A percentile compares a stretch with the other conserved stretches of the same genome.
phyloP scores from a whole-genome alignment of 345 rosid species.

The Eucalyptus sp. region DNA sequence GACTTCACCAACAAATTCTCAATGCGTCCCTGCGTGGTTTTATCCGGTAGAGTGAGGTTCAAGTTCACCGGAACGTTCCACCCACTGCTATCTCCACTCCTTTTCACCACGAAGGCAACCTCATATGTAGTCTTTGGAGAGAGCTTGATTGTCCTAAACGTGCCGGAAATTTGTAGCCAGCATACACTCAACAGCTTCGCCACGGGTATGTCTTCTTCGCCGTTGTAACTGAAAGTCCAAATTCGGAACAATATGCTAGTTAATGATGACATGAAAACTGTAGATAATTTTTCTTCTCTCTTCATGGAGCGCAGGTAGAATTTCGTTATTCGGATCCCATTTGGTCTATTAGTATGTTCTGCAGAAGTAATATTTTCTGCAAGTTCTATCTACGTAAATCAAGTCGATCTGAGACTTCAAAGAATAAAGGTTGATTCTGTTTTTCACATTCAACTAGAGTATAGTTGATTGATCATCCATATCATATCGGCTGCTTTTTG shows the following conservation, averaged over 20 bases:
- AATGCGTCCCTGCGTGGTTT: not conserved
- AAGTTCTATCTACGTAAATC: not conserved
- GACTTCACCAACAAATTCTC: not conserved
- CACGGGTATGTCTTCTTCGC: not conserved
- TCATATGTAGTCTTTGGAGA: not conserved
- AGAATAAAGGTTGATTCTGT: not conserved
- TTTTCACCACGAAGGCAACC: not conserved
- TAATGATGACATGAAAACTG: not conserved
- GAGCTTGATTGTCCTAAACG: not conserved
- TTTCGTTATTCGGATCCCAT: not conserved
- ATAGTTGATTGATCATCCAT: not conserved
- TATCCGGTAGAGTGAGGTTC: not conserved
- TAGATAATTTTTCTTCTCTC: not conserved
- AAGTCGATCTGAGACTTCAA: not conserved
- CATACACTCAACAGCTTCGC: not conserved
- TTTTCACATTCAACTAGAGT: not conserved
- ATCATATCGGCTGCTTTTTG: fast-evolving
- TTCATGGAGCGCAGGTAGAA: not conserved
- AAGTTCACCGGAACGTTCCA: not conserved
- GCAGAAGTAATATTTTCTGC: not conserved
- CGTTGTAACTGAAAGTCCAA: not conserved
- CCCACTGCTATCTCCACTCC: not conserved
- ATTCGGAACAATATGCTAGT: not conserved
- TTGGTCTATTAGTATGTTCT: too few relatives aligned
- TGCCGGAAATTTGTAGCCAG: not conserved